These are phyloP conservation scores for Glonium stellatum DNA, from an alignment of 495 filamentous ascomycete species.

Conservation along the genomic window DNA sequence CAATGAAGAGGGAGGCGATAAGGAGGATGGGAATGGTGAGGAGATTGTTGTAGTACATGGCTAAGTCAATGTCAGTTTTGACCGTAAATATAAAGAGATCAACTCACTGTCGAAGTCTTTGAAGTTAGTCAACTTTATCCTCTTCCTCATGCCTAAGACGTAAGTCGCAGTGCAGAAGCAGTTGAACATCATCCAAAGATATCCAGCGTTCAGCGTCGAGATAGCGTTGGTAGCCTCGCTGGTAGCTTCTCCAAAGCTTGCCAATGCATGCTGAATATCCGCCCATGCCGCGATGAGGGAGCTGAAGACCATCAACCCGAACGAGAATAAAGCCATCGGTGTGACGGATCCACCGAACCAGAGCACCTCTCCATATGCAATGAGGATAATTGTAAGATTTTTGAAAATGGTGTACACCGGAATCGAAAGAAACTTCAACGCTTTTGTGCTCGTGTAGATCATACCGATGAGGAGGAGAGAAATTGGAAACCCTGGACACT, in stretches of 20 bases:
- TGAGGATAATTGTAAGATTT: slow-evolving; percentile 97
- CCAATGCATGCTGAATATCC: slow-evolving; percentile 83
- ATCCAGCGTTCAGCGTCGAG: slow-evolving; percentile 88
- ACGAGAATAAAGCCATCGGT: slow-evolving; percentile 81
- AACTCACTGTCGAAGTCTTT: slow-evolving; percentile 97
- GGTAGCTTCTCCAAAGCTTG: slow-evolving; percentile 48
- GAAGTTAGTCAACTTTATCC: slow-evolving; percentile 99
- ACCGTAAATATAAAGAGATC: neutral
- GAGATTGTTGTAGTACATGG: slow-evolving; percentile 99
- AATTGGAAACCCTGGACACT: slow-evolving; percentile 80
- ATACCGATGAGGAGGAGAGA: slow-evolving; percentile 95
- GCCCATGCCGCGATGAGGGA: slow-evolving; percentile 96
- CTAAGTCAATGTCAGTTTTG: slow-evolving; percentile 40
- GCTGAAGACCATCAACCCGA: slow-evolving; percentile 94
- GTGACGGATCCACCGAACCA: slow-evolving; percentile 98
- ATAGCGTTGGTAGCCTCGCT: slow-evolving; percentile 64
- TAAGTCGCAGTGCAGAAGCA: slow-evolving; percentile 93
- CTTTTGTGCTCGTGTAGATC: slow-evolving; percentile 98
- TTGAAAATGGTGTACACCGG: slow-evolving; percentile 99
- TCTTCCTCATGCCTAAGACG: slow-evolving; percentile 89
- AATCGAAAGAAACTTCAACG: slow-evolving; percentile 92
- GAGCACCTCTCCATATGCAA: slow-evolving; percentile 96
- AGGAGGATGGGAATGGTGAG: slow-evolving; percentile 91
- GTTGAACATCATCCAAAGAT: slow-evolving; percentile 97
- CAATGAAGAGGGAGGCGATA: slow-evolving; percentile 70